Conservation (phyloP, 768 basidiomycete species). For the Pseudohyphozyma bogoriensis region DNA sequence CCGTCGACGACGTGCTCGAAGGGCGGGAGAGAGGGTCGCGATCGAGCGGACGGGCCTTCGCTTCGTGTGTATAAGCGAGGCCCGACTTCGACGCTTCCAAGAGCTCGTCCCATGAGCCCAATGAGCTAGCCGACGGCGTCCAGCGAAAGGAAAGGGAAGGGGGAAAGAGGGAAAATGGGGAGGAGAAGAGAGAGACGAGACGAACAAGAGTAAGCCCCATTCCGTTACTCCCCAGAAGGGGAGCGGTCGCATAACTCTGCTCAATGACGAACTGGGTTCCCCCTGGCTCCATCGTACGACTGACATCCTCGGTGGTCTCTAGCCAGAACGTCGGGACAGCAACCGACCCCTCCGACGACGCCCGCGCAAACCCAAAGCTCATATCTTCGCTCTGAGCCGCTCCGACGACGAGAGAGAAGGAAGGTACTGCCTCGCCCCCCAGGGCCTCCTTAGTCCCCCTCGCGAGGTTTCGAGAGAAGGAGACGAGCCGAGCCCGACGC, state of each 20-base stretch:
- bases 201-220: constrained; percentile 28
- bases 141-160: background rate
- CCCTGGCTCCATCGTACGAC: constrained; percentile 11
- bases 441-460: too few species aligned
- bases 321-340: background rate
- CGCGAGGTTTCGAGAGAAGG: too few species aligned
- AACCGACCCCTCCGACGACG: background rate
- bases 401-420: background rate
- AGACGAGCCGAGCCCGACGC: background rate
- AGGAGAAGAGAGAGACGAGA: background rate
- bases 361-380: background rate
- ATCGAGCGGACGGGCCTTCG: background rate
- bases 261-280: constrained; percentile 24
- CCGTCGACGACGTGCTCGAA: background rate
- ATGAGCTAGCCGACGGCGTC: background rate
- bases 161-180: background rate
- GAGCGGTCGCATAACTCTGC: constrained; percentile 24
- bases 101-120: background rate
- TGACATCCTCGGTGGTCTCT: background rate
- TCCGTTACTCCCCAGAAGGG: constrained; percentile 12
- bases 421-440: background rate
- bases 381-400: background rate
- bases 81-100: too few species aligned
- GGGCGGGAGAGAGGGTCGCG: background rate
- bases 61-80: constrained; percentile 10